Conservation (phyloP, 495 filamentous ascomycete genomes). For the Penicillium paradoxum region DNA sequence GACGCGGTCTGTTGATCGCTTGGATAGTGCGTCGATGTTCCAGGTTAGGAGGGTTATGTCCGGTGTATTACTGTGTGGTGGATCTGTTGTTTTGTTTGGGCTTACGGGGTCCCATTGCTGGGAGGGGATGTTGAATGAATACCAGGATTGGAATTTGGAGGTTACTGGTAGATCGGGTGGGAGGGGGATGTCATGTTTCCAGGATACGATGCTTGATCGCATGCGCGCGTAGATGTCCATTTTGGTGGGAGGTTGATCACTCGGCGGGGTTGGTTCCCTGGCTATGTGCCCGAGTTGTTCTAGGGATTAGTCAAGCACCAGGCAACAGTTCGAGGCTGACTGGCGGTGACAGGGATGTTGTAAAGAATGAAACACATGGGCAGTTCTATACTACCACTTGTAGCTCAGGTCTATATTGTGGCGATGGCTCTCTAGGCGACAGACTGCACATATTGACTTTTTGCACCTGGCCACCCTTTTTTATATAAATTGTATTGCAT, state of each 20-base stretch:
- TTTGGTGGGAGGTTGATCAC: neutral
- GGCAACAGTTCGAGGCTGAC: too few species aligned
- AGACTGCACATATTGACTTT: too few species aligned
- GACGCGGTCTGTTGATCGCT: neutral
- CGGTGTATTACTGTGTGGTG: neutral
- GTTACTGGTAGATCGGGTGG: neutral
- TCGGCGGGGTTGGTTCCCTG: neutral
- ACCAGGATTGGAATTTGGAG: constrained; percentile 11
- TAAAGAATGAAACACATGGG: too few species aligned
- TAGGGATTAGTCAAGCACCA: constrained; percentile 3
- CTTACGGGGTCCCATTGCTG: constrained; percentile 5
- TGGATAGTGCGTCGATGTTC: constrained; percentile 14
- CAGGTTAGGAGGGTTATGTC: constrained; percentile 15
- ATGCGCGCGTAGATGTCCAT: neutral
- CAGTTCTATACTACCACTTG: too few species aligned
- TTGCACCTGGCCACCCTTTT: too few species aligned
- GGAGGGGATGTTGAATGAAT: constrained; percentile 3
- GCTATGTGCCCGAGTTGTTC: too few species aligned
- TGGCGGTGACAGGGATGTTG: too few species aligned
- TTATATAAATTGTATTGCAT: too few species aligned
- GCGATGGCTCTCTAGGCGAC: too few species aligned
- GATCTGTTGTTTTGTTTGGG: neutral
- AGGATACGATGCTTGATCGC: neutral
- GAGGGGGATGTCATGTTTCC: neutral
- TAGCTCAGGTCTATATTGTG: too few species aligned